Conservation (phyloP, 257 asterid species). For the Solanum pinnatisectum region DNA sequence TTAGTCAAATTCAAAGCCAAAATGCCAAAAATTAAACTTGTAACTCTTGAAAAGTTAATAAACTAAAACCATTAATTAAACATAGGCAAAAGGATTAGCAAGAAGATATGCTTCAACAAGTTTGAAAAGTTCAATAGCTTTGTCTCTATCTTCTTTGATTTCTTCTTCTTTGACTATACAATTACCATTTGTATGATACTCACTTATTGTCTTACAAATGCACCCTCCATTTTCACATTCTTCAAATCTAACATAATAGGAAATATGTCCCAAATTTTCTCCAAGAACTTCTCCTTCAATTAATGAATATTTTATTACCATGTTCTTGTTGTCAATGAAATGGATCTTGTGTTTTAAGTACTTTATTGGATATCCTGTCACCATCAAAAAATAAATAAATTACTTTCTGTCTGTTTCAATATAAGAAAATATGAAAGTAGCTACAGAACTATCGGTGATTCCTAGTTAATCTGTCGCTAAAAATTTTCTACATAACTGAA, state of each 20-base stretch:
- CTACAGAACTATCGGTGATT: fast-evolving
- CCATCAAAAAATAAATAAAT: neutral
- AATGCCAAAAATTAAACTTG: neutral
- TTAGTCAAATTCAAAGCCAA: neutral
- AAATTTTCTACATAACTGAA: too few species aligned
- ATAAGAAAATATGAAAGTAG: too few species aligned
- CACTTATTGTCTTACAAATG: conserved; percentile 17
- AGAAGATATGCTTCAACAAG: conserved; percentile 24
- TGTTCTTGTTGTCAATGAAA: conserved; percentile 13
- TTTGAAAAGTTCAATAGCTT: conserved; percentile 16
- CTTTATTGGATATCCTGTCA: conserved; percentile 16
- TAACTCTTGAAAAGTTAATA: neutral
- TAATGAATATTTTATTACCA: conserved; percentile 15
- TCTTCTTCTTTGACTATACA: conserved; percentile 17
- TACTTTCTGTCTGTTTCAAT: too few species aligned
- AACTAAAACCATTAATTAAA: neutral
- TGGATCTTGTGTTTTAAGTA: conserved; percentile 26
- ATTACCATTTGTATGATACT: conserved; percentile 23
- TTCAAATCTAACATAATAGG: conserved; percentile 16
- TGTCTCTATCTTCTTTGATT: conserved; percentile 29
- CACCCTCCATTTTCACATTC: conserved; percentile 21
- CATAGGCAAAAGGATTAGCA: conserved; percentile 18
- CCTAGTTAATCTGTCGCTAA: too few species aligned
- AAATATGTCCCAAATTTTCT: conserved; percentile 21
- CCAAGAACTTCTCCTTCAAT: conserved; percentile 26